Conservation (phyloP, 768 basidiomycete genomes). For the Macrolepiota fuliginosa region DNA sequence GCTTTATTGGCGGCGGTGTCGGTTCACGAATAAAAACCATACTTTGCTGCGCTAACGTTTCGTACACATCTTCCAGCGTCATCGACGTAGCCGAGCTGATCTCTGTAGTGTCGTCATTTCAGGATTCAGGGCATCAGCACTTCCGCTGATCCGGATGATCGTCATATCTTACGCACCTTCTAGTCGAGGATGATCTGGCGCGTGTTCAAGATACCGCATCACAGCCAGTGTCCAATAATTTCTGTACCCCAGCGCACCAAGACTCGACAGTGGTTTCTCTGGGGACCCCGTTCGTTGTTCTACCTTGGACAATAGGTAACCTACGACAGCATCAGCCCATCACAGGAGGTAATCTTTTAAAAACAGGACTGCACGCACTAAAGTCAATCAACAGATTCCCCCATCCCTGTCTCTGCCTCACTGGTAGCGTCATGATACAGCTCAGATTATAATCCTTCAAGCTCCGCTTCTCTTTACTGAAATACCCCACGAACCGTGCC, state of each 20-base stretch:
- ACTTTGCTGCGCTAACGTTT: slow-evolving; percentile 65
- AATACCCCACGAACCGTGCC: slow-evolving; percentile 95
- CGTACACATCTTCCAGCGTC: slow-evolving; percentile 85
- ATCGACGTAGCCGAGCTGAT: slow-evolving; percentile 86
- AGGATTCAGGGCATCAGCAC: too few relatives aligned
- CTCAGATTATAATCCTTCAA: slow-evolving; percentile 96
- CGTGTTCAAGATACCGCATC: slow-evolving; percentile 69
- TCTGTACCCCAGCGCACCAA: slow-evolving; percentile 92
- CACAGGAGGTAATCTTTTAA: neutral
- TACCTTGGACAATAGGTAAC: slow-evolving; percentile 94
- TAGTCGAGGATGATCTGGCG: slow-evolving; percentile 59
- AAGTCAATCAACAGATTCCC: slow-evolving; percentile 97
- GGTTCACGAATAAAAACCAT: slow-evolving; percentile 65
- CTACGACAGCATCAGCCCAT: slow-evolving; percentile 36
- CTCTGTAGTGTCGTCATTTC: slow-evolving; percentile 42
- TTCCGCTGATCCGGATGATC: too few relatives aligned
- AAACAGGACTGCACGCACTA: slow-evolving; percentile 55
- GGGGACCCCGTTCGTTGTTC: slow-evolving; percentile 89
- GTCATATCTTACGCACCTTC: slow-evolving; percentile 57
- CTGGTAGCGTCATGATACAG: slow-evolving; percentile 98
- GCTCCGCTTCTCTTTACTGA: slow-evolving; percentile 97
- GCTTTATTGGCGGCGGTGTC: slow-evolving; percentile 52
- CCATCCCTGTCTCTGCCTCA: slow-evolving; percentile 94
- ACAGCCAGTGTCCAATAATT: slow-evolving; percentile 92
- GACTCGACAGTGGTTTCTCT: slow-evolving; percentile 90